phyloP scores from a whole-genome alignment of 192 early-diverging fungal genomes.

The Piromyces sp. region DNA sequence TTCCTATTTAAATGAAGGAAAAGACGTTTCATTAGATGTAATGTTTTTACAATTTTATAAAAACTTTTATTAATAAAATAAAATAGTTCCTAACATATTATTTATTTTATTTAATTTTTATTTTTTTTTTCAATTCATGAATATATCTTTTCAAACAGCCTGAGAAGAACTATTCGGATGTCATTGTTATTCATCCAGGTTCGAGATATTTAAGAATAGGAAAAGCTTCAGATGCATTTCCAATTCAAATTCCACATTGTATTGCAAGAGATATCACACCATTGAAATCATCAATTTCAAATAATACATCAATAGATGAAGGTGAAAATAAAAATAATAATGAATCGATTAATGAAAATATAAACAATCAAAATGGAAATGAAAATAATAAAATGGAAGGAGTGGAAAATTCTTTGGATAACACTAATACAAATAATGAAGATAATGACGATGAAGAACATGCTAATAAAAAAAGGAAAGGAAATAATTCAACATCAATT shows the following conservation, averaged over 20 bases:
- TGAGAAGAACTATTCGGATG: constrained; percentile 29
- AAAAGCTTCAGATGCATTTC: constrained; percentile 62
- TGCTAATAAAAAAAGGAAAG: background rate
- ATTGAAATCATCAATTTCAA: background rate
- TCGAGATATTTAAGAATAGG: constrained; percentile 69
- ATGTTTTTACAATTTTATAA: background rate
- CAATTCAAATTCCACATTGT: constrained; percentile 56
- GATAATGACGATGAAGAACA: background rate
- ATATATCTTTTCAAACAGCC: constrained; percentile 8
- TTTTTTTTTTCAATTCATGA: too few relatives aligned
- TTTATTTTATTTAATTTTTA: background rate
- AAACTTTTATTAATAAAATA: too few relatives aligned
- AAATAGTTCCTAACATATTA: too few relatives aligned
- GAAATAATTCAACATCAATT: background rate
- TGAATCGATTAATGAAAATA: constrained; percentile 8
- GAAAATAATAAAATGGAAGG: background rate
- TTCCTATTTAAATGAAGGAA: background rate
- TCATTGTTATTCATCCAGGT: constrained; percentile 74
- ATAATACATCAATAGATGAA: background rate
- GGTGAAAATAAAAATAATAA: constrained; percentile 6
- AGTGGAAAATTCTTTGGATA: background rate
- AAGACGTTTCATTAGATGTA: background rate
- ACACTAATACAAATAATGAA: background rate
- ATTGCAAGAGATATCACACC: constrained; percentile 46
- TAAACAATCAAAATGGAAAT: constrained; percentile 8